These are phyloP conservation scores for Penicillium dipodomyicola DNA, from an alignment of 495 filamentous ascomycete genomes.

Conservation along the genomic window DNA sequence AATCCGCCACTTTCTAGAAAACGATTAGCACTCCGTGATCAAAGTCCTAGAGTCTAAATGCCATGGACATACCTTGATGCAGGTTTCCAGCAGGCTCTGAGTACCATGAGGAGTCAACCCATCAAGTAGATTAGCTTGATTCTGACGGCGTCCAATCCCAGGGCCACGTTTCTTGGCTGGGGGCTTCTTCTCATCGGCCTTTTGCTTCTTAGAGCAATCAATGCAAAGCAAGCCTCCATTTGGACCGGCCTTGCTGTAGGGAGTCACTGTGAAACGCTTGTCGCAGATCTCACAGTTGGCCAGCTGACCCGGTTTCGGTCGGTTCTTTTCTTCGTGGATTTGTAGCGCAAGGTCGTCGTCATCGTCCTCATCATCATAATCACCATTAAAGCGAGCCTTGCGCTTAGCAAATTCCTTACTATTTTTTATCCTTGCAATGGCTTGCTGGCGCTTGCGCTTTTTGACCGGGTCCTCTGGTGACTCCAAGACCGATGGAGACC, in stretches of 20 bases:
- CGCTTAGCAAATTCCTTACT: slow-evolving; percentile 65
- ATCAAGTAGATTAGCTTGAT: slow-evolving; percentile 77
- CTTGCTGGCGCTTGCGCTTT: slow-evolving; percentile 61
- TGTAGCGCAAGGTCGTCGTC: slow-evolving; percentile 53
- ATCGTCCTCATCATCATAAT: slow-evolving; percentile 50
- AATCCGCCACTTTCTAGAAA: slow-evolving; percentile 66
- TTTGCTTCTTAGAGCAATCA: slow-evolving; percentile 77
- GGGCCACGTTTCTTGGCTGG: slow-evolving; percentile 57
- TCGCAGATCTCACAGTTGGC: slow-evolving; percentile 83
- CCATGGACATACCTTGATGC: slow-evolving; percentile 57
- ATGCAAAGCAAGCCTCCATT: slow-evolving; percentile 80
- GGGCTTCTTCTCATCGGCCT: slow-evolving; percentile 60
- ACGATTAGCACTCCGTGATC: slow-evolving; percentile 5
- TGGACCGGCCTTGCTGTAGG: slow-evolving; percentile 80
- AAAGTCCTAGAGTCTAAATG: neutral
- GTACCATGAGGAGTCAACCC: slow-evolving; percentile 67
- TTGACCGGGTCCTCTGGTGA: slow-evolving; percentile 52
- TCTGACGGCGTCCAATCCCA: slow-evolving; percentile 58
- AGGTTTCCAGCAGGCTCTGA: slow-evolving; percentile 70
- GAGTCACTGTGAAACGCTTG: slow-evolving; percentile 89
- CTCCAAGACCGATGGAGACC: slow-evolving; percentile 34
- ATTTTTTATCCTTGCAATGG: slow-evolving; percentile 74
- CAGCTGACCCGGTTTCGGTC: slow-evolving; percentile 78
- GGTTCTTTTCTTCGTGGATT: slow-evolving; percentile 58
- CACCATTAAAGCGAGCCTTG: slow-evolving; percentile 50